These are phyloP conservation scores for Camelina sativa DNA, from an alignment of 345 rosid species.

Conservation along the genomic window DNA sequence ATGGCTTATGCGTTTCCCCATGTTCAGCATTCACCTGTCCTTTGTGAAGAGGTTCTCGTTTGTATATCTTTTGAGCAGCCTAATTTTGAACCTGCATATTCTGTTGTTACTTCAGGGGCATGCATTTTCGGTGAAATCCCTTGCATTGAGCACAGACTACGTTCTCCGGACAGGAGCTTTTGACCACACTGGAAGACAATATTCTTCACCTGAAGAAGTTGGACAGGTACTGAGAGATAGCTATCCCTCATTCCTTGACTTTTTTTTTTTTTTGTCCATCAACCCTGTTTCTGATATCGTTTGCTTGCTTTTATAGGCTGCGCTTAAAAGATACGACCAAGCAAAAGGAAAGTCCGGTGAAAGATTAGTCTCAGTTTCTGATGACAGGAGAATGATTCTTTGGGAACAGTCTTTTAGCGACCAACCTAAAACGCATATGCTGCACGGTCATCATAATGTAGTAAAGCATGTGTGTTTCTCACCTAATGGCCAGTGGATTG, in stretches of 20 bases:
- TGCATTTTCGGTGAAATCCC: conserved; percentile 86
- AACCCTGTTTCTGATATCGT: neutral
- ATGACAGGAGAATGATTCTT: conserved; percentile 53
- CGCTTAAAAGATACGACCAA: conserved; percentile 45
- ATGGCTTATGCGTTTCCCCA: no score
- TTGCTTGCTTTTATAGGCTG: no score
- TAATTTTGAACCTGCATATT: neutral
- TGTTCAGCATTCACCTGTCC: no score
- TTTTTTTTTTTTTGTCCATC: neutral
- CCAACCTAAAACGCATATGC: neutral
- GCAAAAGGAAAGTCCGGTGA: conserved; percentile 73
- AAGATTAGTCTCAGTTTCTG: conserved; percentile 82
- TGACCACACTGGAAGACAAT: conserved; percentile 70
- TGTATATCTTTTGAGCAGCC: no score
- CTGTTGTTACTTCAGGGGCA: conserved; percentile 55
- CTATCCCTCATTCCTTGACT: neutral
- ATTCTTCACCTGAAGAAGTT: conserved; percentile 74
- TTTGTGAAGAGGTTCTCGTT: conserved; percentile 5
- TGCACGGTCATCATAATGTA: no score
- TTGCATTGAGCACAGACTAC: conserved; percentile 77
- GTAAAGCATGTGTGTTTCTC: no score
- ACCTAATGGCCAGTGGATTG: no score
- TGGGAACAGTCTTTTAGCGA: conserved; percentile 51
- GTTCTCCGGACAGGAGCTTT: conserved; percentile 87
- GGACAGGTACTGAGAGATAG: conserved; percentile 50